Evolutionary conservation across 2,329 filamentous ascomycete species (phyloP), one percentile per base, ranked within the genome.

Genomic region (Tolypocladium nubicola): DNA sequence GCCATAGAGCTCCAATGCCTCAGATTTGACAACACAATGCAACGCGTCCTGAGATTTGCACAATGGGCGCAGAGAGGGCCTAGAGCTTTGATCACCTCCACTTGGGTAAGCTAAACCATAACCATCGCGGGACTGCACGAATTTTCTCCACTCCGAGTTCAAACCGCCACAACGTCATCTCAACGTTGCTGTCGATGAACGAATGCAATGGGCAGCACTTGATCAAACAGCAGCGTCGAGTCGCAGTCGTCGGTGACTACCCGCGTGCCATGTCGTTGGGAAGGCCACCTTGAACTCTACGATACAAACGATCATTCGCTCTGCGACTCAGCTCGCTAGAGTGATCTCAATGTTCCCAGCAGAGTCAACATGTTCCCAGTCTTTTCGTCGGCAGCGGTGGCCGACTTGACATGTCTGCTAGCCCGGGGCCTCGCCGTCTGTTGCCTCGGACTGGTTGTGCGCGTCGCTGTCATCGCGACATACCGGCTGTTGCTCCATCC

Each of bases 401-500:
- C 30, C 47, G 19, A 37, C 19, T 5, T 21, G 13, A 52, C 35
- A 21, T 26, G 30, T 19, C 30, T 52, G 2, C 30, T 52, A 11
- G 47, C 30, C 10, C 47, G 30, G 14, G 47, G 30, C 9, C 19
- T 52, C 5, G n/a, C 21, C 38, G 10, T 0, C 14, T n/a, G 14
- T 21, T 4, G 14, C 10, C 2, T 23, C 23, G 35, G 52, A 10
- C 43, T 56, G 13, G 30, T 30, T 10, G 35, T 65, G 6, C 21
- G 63, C 13, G 40, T 64, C 39, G n/a, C 58, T 30, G 62, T 59
- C 14, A 40, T 66, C 21, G 63, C 53, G 14, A 43, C 67, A 9
- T 78, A 79, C 57, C 68, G 78, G 3, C 61, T 79, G 1, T 65
- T 64, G 39, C 59, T 79, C 2, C 78, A 80, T 50, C 74, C 76